Evolutionary conservation across 2,329 filamentous ascomycete genomes (phyloP).

Genomic region (Seiridium unicorne): DNA sequence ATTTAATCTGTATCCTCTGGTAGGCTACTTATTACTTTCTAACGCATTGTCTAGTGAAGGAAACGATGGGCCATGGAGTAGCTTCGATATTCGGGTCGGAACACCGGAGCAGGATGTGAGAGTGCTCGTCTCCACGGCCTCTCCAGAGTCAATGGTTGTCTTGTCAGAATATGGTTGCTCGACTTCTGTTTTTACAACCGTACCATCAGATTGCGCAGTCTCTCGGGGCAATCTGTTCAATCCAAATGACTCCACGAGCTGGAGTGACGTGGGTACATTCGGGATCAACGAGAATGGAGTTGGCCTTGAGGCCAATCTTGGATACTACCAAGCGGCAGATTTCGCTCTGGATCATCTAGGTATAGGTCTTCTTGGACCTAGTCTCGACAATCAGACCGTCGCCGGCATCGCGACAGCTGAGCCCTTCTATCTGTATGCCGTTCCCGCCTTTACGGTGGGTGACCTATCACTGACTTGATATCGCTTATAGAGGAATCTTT

Average conservation of each 20-base stretch:
- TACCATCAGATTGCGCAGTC: slow-evolving; percentile 32
- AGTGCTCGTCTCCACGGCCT: slow-evolving; percentile 37
- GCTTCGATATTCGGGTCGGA: slow-evolving; percentile 35
- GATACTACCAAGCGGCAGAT: slow-evolving; percentile 26
- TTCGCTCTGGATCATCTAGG: slow-evolving; percentile 27
- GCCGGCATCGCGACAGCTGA: slow-evolving; percentile 29
- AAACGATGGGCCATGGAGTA: slow-evolving; percentile 40
- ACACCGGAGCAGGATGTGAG: slow-evolving; percentile 32
- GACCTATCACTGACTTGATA: slow-evolving; percentile 8
- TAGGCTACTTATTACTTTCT: slow-evolving; percentile 8
- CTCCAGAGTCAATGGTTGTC: slow-evolving; percentile 32
- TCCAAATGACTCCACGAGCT: slow-evolving; percentile 32
- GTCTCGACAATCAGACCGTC: slow-evolving; percentile 28
- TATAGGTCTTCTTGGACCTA: slow-evolving; percentile 29
- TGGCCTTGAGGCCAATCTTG: slow-evolving; percentile 36
- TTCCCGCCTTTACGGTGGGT: not conserved
- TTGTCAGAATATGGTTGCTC: slow-evolving; percentile 29
- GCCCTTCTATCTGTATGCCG: slow-evolving; percentile 35
- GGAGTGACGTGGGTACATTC: slow-evolving; percentile 28
- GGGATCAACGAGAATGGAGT: slow-evolving; percentile 33
- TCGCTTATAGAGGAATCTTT: slow-evolving; percentile 30
- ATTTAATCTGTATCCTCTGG: slow-evolving; percentile 9
- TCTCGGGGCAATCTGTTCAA: slow-evolving; percentile 34
- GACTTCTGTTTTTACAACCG: slow-evolving; percentile 23
- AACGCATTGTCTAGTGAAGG: slow-evolving; percentile 28